Conservation (phyloP, 2,329 filamentous ascomycete species). For the Colletotrichum lupini region DNA sequence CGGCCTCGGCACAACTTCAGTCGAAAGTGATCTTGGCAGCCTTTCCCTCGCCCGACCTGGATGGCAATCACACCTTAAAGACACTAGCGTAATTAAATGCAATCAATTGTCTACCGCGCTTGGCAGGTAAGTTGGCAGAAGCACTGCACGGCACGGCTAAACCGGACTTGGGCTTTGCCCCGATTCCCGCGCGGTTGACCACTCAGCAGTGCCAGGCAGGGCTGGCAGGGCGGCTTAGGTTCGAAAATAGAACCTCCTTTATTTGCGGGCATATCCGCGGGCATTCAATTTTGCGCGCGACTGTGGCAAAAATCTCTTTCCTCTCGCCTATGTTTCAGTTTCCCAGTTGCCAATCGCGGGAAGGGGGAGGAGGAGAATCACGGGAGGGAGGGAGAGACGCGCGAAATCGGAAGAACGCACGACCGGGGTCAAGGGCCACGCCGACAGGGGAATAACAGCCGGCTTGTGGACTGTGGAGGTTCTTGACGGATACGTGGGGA, state of each 20-base stretch:
- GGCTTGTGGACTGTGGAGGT: neutral
- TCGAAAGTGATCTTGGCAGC: neutral
- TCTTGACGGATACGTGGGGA: neutral
- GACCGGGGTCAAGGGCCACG: neutral
- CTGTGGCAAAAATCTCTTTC: constrained; percentile 12
- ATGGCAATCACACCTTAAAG: neutral
- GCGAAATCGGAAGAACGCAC: constrained; percentile 15
- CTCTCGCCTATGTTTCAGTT: constrained; percentile 14
- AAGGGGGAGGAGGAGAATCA: constrained; percentile 1
- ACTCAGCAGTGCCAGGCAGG: neutral
- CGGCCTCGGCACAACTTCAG: neutral
- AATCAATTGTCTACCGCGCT: constrained; percentile 4
- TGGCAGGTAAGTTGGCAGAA: neutral
- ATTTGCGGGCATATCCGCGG: constrained; percentile 10
- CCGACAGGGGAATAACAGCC: neutral
- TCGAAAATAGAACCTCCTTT: constrained; percentile 15
- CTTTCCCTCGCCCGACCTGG: neutral
- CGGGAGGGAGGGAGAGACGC: neutral
- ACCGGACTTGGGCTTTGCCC: neutral
- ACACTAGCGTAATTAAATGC: constrained; percentile 3
- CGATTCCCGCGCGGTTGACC: constrained; percentile 9
- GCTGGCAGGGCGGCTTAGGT: neutral
- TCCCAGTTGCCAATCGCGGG: neutral
- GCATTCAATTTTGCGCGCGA: neutral
- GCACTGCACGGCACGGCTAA: constrained; percentile 1